Percentiles rank a stretch among this genome's conserved stretches.
These are phyloP conservation scores for Trichopus zeylanicus DNA, from an alignment of 116 monocot species.

Conservation along the genomic window DNA sequence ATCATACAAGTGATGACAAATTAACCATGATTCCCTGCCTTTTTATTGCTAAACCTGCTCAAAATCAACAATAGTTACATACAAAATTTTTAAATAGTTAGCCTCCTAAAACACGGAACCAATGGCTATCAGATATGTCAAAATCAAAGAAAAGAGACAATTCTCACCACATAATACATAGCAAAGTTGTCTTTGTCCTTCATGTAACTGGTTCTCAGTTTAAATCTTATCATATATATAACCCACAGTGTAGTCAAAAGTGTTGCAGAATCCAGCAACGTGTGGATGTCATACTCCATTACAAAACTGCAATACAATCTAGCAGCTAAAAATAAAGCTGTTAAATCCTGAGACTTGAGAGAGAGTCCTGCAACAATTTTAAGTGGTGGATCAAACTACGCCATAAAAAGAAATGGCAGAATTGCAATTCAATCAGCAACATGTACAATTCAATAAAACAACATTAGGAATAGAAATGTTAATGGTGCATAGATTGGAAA, in stretches of 20 bases:
- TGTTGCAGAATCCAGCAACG: slow-evolving; percentile 39
- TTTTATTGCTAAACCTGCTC: too few relatives aligned
- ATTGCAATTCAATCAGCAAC: background rate
- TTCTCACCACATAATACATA: slow-evolving; percentile 47
- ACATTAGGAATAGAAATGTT: background rate
- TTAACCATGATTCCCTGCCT: too few relatives aligned
- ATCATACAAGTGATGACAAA: too few relatives aligned
- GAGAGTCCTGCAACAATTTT: slow-evolving; percentile 31
- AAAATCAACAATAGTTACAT: too few relatives aligned
- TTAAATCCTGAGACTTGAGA: slow-evolving; percentile 45
- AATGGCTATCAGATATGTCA: background rate
- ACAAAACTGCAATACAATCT: slow-evolving; percentile 52
- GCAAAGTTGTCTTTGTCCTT: slow-evolving; percentile 55
- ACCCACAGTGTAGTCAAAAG: slow-evolving; percentile 48
- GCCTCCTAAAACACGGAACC: background rate
- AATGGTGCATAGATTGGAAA: too few relatives aligned
- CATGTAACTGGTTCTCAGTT: slow-evolving; percentile 55
- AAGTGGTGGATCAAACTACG: background rate
- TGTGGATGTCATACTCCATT: slow-evolving; percentile 61
- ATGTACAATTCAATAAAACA: background rate
- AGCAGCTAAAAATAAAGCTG: slow-evolving; percentile 49
- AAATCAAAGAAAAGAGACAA: background rate
- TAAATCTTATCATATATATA: slow-evolving; percentile 55
- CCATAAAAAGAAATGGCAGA: background rate
- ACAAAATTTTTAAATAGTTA: background rate